Conservation (phyloP, 1,284 basidiomycete species). For the Rhodotorula sp. region DNA sequence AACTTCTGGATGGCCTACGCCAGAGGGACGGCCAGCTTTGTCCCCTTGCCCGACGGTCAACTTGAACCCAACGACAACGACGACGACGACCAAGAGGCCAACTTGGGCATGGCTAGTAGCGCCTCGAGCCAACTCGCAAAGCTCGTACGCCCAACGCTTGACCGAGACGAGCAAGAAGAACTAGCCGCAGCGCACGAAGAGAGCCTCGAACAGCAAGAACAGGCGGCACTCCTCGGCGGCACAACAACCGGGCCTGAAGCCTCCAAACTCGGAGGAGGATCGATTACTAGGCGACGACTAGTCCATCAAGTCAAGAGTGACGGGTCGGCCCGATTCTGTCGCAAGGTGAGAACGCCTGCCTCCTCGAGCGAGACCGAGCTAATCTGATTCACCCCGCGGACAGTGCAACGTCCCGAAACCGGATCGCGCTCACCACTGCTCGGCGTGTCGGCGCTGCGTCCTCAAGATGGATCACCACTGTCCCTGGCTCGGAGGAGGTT, state of each 20-base stretch:
- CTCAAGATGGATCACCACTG: conserved; percentile 47
- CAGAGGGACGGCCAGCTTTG: too few species aligned
- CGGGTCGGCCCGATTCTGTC: conserved; percentile 23
- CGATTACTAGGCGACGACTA: not conserved
- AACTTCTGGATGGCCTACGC: conserved; percentile 15
- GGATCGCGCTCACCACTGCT: conserved; percentile 47
- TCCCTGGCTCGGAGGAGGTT: conserved; percentile 47
- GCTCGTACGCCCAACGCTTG: not conserved
- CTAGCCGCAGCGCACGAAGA: not conserved
- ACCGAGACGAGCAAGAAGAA: not conserved
- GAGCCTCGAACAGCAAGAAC: not conserved
- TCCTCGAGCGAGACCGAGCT: too few species aligned
- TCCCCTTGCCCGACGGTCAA: conserved; percentile 5
- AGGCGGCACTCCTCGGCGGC: too few species aligned
- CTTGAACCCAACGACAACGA: conserved; percentile 3
- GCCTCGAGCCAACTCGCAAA: not conserved
- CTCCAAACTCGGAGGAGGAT: too few species aligned
- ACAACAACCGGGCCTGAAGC: too few species aligned
- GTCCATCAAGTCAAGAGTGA: conserved; percentile 24
- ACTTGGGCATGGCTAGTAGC: not conserved
- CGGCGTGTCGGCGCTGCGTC: conserved; percentile 43
- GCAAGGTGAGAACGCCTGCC: conserved; percentile 13
- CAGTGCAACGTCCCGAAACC: conserved; percentile 45
- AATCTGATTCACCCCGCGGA: not conserved
- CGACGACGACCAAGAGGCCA: conserved; percentile 17